A percentile compares a stretch with the other conserved stretches of the same genome.
phyloP scores from a whole-genome alignment of 2,329 filamentous ascomycete genomes.

The Colletotrichum tofieldiae region DNA sequence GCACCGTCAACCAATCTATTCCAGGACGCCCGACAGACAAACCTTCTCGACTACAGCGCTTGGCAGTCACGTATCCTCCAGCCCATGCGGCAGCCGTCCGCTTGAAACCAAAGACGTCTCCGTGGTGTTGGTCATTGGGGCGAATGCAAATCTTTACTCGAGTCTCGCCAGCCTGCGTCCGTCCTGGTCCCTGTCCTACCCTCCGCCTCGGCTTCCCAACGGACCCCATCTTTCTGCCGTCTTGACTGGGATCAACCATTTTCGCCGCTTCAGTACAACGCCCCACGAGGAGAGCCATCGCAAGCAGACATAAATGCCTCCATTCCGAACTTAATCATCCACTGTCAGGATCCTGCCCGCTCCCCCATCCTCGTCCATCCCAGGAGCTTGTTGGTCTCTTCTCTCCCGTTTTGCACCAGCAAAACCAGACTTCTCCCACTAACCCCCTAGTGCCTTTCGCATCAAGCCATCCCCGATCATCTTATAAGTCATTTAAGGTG shows the following conservation, averaged over 20 bases:
- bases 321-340: slow-evolving; percentile 44
- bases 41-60: slow-evolving; percentile 40
- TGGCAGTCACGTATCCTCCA: slow-evolving; percentile 44
- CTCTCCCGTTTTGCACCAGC: slow-evolving; percentile 44
- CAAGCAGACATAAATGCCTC: slow-evolving; percentile 46
- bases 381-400: slow-evolving; percentile 43
- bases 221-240: slow-evolving; percentile 36
- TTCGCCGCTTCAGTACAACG: slow-evolving; percentile 30
- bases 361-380: slow-evolving; percentile 42
- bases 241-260: slow-evolving; percentile 43
- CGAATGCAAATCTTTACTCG: slow-evolving; percentile 43
- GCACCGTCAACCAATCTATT: slow-evolving; percentile 35
- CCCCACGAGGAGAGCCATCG: slow-evolving; percentile 41
- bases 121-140: slow-evolving; percentile 42
- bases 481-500: slow-evolving; percentile 42
- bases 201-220: slow-evolving; percentile 43
- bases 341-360: slow-evolving; percentile 40
- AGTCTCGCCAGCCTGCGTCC: slow-evolving; percentile 37
- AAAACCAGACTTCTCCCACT: slow-evolving; percentile 43
- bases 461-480: slow-evolving; percentile 34
- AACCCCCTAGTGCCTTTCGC: slow-evolving; percentile 42
- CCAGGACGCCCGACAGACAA: slow-evolving; percentile 40
- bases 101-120: slow-evolving; percentile 44
- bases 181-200: slow-evolving; percentile 43
- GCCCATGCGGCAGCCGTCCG: slow-evolving; percentile 41